Evolutionary conservation across 2,329 filamentous ascomycete genomes (phyloP).

Genomic region (Decorospora gaudefroyi): DNA sequence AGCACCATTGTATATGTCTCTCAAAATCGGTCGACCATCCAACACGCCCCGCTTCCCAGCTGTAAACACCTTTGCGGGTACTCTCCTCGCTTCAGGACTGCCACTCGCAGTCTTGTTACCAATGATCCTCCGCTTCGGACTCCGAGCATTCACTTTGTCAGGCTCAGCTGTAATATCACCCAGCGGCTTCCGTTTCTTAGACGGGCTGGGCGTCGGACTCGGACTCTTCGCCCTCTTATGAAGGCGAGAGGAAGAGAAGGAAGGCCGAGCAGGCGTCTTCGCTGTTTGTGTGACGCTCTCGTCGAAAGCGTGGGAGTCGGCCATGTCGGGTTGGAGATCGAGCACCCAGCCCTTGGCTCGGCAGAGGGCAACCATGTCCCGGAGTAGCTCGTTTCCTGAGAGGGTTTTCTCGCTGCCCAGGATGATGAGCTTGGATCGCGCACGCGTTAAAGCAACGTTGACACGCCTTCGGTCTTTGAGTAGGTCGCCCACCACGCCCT

Average conservation of each 20-base stretch:
- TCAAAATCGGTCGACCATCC: conserved; percentile 69
- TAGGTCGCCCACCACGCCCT: conserved; percentile 82
- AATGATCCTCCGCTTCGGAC: conserved; percentile 25
- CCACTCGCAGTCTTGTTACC: conserved; percentile 28
- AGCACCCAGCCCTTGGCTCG: conserved; percentile 78
- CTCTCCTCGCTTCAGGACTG: conserved; percentile 48
- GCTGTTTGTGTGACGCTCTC: conserved; percentile 53
- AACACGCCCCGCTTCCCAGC: conserved; percentile 62
- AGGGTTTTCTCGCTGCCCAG: conserved; percentile 82
- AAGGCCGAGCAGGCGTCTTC: conserved; percentile 17
- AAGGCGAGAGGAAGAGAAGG: background rate
- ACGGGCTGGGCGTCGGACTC: conserved; percentile 33
- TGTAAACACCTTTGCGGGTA: conserved; percentile 64
- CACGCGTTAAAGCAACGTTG: conserved; percentile 93
- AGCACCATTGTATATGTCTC: conserved; percentile 72
- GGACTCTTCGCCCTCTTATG: conserved; percentile 1
- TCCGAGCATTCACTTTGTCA: conserved; percentile 16
- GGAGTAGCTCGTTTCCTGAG: conserved; percentile 70
- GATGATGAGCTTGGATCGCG: conserved; percentile 88
- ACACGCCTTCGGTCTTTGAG: conserved; percentile 90
- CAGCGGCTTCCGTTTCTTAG: conserved; percentile 39
- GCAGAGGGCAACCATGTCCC: conserved; percentile 75
- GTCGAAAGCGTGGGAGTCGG: conserved; percentile 71
- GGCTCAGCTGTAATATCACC: conserved; percentile 28
- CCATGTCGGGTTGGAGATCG: conserved; percentile 67